Conservation (phyloP, 805 yeast species). For the Teunomyces panamensis region DNA sequence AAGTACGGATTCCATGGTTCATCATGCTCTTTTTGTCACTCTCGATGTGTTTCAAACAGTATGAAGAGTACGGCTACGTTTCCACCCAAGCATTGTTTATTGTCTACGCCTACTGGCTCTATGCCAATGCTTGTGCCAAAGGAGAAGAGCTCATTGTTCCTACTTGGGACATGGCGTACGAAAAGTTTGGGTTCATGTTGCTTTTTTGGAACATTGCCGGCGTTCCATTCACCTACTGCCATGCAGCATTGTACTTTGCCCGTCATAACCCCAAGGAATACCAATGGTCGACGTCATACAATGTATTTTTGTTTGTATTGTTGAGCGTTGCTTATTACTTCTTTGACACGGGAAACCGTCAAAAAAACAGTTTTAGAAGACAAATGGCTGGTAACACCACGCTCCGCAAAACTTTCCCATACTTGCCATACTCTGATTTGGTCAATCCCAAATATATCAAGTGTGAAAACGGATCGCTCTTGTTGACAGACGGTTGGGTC, state of each 20-base stretch:
- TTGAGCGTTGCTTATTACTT: slow-evolving; percentile 77
- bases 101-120: slow-evolving; percentile 84
- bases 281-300: slow-evolving; percentile 63
- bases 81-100: slow-evolving; percentile 73
- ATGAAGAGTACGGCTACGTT: slow-evolving; percentile 75
- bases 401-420: slow-evolving; percentile 88
- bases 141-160: slow-evolving; percentile 98
- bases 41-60: slow-evolving; percentile 75
- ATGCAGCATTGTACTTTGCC: slow-evolving; percentile 79
- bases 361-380: slow-evolving; percentile 89
- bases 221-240: slow-evolving; percentile 97
- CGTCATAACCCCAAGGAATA: slow-evolving; percentile 85
- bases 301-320: slow-evolving; percentile 50
- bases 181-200: slow-evolving; percentile 98
- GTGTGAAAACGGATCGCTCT: slow-evolving; percentile 79
- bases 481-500: slow-evolving; percentile 94
- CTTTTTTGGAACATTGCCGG: slow-evolving; percentile 99
- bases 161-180: slow-evolving; percentile 99
- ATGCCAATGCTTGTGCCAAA: slow-evolving; percentile 95
- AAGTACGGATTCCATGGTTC: slow-evolving; percentile 97
- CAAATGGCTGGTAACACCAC: slow-evolving; percentile 73
- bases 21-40: slow-evolving; percentile 74
- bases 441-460: slow-evolving; percentile 81
- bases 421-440: slow-evolving; percentile 78
- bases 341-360: slow-evolving; percentile 94